Evolutionary conservation across 1,139 yeast species (phyloP).

Genomic region (Taiozyma sp.): DNA sequence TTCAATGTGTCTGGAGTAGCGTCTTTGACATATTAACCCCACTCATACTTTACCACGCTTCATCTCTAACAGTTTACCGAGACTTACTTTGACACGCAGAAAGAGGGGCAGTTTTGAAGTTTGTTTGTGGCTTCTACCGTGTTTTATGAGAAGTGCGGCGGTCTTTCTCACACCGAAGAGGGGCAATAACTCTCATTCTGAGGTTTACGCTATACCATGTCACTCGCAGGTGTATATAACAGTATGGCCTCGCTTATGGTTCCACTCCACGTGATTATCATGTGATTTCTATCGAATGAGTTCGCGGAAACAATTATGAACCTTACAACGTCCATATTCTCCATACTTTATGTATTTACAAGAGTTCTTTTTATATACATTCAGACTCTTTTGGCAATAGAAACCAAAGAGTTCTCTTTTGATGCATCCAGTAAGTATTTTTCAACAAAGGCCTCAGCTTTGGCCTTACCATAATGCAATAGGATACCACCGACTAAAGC

Average conservation of each 20-base stretch:
- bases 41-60: neutral
- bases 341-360: neutral
- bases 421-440: constrained; percentile 35
- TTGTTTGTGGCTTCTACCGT: neutral
- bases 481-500: constrained; percentile 83
- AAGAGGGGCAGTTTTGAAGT: neutral
- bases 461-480: constrained; percentile 57
- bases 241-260: no score
- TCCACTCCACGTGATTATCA: no score
- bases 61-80: no score
- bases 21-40: neutral
- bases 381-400: constrained; percentile 7
- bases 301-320: no score
- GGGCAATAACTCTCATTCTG: neutral
- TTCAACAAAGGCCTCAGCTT: constrained; percentile 52
- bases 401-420: constrained; percentile 14
- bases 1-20: neutral
- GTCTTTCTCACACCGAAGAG: neutral
- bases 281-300: no score
- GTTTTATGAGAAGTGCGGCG: neutral
- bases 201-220: no score
- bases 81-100: neutral
- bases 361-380: neutral
- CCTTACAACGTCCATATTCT: neutral
- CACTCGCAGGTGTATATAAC: no score